Conservation (phyloP, 352 stramenopile genomes). For the Blastocystis sp. region DNA sequence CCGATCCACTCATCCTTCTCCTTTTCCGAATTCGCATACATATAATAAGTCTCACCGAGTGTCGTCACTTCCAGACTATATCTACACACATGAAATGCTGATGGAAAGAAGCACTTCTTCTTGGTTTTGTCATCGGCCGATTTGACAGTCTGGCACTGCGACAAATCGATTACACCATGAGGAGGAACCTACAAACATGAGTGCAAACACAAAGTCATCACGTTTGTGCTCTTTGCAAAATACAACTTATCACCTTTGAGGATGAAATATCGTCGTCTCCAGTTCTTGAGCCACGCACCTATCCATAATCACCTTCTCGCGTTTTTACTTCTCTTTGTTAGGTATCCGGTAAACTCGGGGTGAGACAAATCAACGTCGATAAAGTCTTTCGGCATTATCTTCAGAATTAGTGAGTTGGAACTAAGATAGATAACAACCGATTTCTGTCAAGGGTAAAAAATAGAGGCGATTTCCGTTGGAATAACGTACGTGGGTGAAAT, state of each 20-base stretch:
- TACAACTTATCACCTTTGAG: constrained; percentile 80
- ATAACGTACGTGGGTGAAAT: too few relatives aligned
- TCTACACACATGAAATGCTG: constrained; percentile 5
- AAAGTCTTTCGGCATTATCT: constrained; percentile 1
- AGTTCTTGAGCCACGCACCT: constrained; percentile 73
- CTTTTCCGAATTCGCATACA: constrained; percentile 78
- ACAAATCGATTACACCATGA: constrained; percentile 76
- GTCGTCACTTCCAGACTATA: constrained; percentile 76
- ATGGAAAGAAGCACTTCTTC: constrained; percentile 65
- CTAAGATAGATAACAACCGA: neutral
- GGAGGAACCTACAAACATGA: constrained; percentile 59
- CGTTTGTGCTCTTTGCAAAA: constrained; percentile 69
- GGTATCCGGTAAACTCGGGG: constrained; percentile 73
- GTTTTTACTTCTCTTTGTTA: constrained; percentile 75
- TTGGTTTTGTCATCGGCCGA: constrained; percentile 78
- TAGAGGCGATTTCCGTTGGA: too few relatives aligned
- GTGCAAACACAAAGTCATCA: neutral
- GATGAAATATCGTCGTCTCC: constrained; percentile 76
- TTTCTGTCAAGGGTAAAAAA: too few relatives aligned
- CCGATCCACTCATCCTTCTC: constrained; percentile 80
- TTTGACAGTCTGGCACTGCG: constrained; percentile 77
- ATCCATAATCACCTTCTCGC: neutral
- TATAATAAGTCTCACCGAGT: constrained; percentile 76
- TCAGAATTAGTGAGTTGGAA: neutral
- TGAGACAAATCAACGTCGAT: constrained; percentile 66